Base-by-base conservation (phyloP, 1,284 basidiomycete species). In the Retiboletus flavoniger region DNA sequence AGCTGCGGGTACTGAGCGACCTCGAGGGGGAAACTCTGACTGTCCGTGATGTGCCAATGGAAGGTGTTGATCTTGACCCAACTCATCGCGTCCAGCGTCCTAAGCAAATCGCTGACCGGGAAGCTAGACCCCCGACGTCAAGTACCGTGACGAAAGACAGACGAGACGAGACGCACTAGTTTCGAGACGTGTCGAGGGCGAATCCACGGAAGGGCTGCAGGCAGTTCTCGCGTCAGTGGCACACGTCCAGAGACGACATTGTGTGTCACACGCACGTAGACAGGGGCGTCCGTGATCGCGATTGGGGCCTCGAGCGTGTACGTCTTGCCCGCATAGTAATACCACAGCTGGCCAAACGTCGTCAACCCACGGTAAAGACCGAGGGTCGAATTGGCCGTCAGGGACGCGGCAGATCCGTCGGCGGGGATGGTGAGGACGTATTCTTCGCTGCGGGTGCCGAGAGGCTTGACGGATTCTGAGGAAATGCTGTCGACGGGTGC, bases 31-130 rank as follows among this genome's bases (percentile, higher is more conserved):
- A 86, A 91, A 52, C 83, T 83, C 68, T 84, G 81, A 53, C 76
- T 78, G 66, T 84, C 83, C 11, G 83, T 82, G 51, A 88, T 76
- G 64, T 91, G 89, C 89, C 87, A 89, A 61, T 90, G 86, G 70
- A 90, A 84, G 7, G 75, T 74, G 62, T 78, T 82, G 48, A 79
- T 69, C 74, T 97, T 97, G 60, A 89, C 88, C 81, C 83, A 85
- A 56, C 86, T 86, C 92, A 95, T 94, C 1, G 89, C 85, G 60
- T 94, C 88, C 17, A 97, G 69, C 7, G 87, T 89, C 31, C 85
- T 80, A 54, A 85, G 78, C 64, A 95, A 81, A 61, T 89, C 85
- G 0, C 66, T 46, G 7, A 87, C 77, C 0, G 87, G 79, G 72
- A 86, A 90, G 67, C 87, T 89, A 57, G 7, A 29, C 2, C 4